Evolutionary conservation across 1,284 basidiomycete genomes (phyloP).

Genomic region (Marasmius fiardii): DNA sequence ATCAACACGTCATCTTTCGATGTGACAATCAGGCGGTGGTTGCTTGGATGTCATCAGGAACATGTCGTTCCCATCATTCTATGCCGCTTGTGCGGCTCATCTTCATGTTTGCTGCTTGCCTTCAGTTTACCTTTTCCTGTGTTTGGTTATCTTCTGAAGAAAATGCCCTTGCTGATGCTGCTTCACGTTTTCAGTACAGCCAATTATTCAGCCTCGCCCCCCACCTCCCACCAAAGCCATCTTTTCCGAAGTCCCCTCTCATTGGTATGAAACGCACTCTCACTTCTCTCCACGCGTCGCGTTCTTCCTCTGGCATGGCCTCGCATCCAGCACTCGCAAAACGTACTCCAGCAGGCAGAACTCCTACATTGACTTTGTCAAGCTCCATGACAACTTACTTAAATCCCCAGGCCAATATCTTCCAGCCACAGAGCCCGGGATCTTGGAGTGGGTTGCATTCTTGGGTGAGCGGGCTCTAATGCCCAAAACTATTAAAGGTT

Average conservation of each 20-base stretch:
- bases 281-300: slow-evolving; percentile 20
- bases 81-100: slow-evolving; percentile 16
- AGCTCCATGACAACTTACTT: slow-evolving; percentile 14
- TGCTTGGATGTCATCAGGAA: neutral
- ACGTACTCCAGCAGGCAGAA: slow-evolving; percentile 25
- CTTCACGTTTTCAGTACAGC: slow-evolving; percentile 26
- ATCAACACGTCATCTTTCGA: neutral
- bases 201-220: slow-evolving; percentile 24
- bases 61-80: slow-evolving; percentile 15
- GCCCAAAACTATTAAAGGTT: no score
- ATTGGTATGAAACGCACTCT: slow-evolving; percentile 24
- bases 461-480: slow-evolving; percentile 21
- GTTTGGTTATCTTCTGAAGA: slow-evolving; percentile 21
- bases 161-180: slow-evolving; percentile 21
- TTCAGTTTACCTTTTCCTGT: slow-evolving; percentile 23
- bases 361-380: slow-evolving; percentile 27
- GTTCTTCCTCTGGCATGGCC: no score
- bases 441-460: slow-evolving; percentile 28
- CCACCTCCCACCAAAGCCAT: slow-evolving; percentile 19
- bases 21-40: neutral
- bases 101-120: slow-evolving; percentile 18
- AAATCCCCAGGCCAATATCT: no score
- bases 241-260: slow-evolving; percentile 21
- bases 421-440: slow-evolving; percentile 23
- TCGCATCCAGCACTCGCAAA: slow-evolving; percentile 25